Percentiles rank a stretch among this genome's conserved stretches.
Evolutionary conservation across 306 rosid species (phyloP).

Genomic region (Vachellia collinsii): DNA sequence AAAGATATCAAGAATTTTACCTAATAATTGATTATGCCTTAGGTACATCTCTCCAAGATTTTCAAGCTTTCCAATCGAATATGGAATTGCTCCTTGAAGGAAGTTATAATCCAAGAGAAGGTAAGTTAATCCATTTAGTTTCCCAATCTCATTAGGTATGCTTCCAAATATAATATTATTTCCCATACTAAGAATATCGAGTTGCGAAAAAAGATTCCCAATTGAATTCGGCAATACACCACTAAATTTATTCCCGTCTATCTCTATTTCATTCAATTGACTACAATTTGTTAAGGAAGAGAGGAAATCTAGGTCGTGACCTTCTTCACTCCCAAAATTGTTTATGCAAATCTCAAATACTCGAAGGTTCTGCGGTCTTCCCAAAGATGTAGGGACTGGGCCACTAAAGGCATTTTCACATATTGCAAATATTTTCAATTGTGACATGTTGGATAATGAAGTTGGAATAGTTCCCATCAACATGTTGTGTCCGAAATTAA

Average conservation of each 20-base stretch:
- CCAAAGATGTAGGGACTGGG: conserved; percentile 16
- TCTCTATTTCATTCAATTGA: neutral
- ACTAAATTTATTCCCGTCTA: neutral
- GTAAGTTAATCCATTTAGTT: neutral
- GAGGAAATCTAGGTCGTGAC: conserved; percentile 25
- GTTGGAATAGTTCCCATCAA: conserved; percentile 15
- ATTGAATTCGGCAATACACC: neutral
- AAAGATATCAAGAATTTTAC: conserved; percentile 5
- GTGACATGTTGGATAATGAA: conserved; percentile 35
- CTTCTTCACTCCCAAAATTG: conserved; percentile 18
- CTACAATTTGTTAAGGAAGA: conserved; percentile 27
- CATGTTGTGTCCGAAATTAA: neutral
- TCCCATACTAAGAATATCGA: neutral
- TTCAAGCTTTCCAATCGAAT: conserved; percentile 35
- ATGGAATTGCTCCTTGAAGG: conserved; percentile 30
- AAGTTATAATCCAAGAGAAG: neutral
- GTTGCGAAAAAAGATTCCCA: conserved; percentile 6
- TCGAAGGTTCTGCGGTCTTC: conserved; percentile 19
- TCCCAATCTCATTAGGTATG: conserved; percentile 11
- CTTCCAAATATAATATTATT: conserved; percentile 10
- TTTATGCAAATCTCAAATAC: rapidly evolving
- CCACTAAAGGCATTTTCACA: neutral
- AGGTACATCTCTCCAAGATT: conserved; percentile 7
- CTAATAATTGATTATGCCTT: neutral
- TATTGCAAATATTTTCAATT: neutral